Base-by-base conservation (phyloP, 805 yeast species). In the Yamadazyma akitaensis region DNA sequence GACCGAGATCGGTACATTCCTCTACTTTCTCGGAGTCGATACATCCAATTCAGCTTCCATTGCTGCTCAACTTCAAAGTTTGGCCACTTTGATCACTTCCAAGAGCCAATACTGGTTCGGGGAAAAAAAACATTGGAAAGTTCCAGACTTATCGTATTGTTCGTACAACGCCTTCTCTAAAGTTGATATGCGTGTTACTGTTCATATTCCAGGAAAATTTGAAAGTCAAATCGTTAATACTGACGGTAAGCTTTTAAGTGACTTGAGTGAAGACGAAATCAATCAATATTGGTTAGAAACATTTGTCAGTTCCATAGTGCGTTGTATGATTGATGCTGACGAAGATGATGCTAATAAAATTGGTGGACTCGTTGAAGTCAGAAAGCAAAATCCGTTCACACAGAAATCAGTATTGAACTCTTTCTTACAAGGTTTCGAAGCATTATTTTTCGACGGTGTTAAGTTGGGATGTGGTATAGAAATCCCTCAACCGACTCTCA, bases 51-150 rank as follows among this genome's bases (percentile, higher is more conserved):
- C 88, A 13, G 87, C 94, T 1, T 77, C 90, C 1, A 81, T 87
- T 45, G 91, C 92, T 10, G 90, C 90, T 1, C 81, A 82, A 47
- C 66, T 86, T 47, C 86, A 85, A 60, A 76, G 80, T 6, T 62
- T 87, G 52, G 84, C 89, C 30, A 85, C 79, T 45, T 70, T 82
- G 32, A 81, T 87, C 26, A 68, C 73, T 12, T 63, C 76, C 21
- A 80, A 77, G 48, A 68, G 78, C 28, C 96, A 87, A 61, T 68
- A 78, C 38, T 87, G 96, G 96, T 87, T 85, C 67, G 90, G 91
- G 12, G 88, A 82, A 59, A 76, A 73, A 51, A 85, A 79, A 57
- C 75, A 75, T 49, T 86, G 81, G 77, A 82, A 80, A 55, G 88
- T 87, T 10, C 79, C 81, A n/a, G 80, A 83, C 58, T 81, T 87